Evolutionary conservation across 768 basidiomycete genomes (phyloP).

Genomic region (Candolleomyces aberdarensis): DNA sequence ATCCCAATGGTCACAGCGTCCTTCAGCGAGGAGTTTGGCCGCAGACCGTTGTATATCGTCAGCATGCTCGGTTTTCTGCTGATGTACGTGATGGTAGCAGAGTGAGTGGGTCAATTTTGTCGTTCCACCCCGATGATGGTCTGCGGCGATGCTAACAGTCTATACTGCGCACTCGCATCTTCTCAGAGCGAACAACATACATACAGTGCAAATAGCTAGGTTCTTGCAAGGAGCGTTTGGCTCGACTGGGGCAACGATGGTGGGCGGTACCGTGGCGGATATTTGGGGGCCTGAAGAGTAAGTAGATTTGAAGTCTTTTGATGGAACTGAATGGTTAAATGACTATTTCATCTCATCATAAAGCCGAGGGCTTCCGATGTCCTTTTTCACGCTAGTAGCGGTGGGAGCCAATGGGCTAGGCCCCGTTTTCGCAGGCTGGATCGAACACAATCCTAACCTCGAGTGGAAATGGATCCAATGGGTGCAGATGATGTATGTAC

Average conservation of each 20-base stretch:
- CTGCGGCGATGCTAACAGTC: slow-evolving; percentile 2
- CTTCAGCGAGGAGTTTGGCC: slow-evolving; percentile 68
- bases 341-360: too few species aligned
- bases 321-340: too few species aligned
- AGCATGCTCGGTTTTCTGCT: slow-evolving; percentile 45
- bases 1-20: slow-evolving; percentile 63
- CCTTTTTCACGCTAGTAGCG: slow-evolving; percentile 61
- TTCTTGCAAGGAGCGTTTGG: slow-evolving; percentile 65
- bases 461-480: slow-evolving; percentile 85
- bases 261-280: slow-evolving; percentile 72
- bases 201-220: slow-evolving; percentile 64
- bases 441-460: slow-evolving; percentile 53
- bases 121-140: background rate
- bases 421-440: slow-evolving; percentile 61
- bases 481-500: slow-evolving; percentile 62
- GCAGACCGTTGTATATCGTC: slow-evolving; percentile 53
- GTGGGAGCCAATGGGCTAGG: slow-evolving; percentile 61
- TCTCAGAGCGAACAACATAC: slow-evolving; percentile 45
- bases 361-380: slow-evolving; percentile 79
- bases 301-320: slow-evolving; percentile 10
- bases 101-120: slow-evolving; percentile 26
- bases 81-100: slow-evolving; percentile 47
- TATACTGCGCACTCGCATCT: background rate
- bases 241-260: slow-evolving; percentile 70
- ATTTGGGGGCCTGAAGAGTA: slow-evolving; percentile 65